Conservation (phyloP, 2,329 filamentous ascomycete genomes). For the Aspergillus brasiliensis region DNA sequence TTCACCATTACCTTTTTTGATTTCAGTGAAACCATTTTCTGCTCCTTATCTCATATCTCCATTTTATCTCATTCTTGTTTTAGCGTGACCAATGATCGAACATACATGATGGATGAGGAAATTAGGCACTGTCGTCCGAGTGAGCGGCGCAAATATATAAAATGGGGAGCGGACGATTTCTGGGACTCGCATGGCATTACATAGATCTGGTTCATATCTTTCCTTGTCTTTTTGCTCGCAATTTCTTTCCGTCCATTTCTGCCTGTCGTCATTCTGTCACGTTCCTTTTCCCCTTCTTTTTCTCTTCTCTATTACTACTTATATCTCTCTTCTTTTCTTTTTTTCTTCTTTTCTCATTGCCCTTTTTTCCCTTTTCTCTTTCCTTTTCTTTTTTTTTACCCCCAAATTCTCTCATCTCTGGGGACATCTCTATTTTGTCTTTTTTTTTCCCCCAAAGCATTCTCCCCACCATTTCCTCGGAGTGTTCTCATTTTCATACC, state of each 20-base stretch:
- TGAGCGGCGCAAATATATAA: slow-evolving; percentile 42
- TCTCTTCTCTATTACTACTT: slow-evolving; percentile 20
- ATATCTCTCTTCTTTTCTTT: slow-evolving; percentile 20
- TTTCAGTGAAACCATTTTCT: slow-evolving; percentile 16
- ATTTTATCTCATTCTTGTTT: slow-evolving; percentile 38
- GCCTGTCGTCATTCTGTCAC: slow-evolving; percentile 14
- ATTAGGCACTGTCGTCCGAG: slow-evolving; percentile 37
- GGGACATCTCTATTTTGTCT: slow-evolving; percentile 14
- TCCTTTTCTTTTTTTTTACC: slow-evolving; percentile 25
- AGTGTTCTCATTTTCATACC: slow-evolving; percentile 19
- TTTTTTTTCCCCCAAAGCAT: slow-evolving; percentile 16
- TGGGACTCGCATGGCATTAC: slow-evolving; percentile 44
- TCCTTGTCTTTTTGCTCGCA: slow-evolving; percentile 23
- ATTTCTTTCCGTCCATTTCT: slow-evolving; percentile 16
- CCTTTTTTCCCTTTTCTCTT: slow-evolving; percentile 23
- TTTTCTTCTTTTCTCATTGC: slow-evolving; percentile 18
- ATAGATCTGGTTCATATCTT: slow-evolving; percentile 42
- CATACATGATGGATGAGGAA: slow-evolving; percentile 44
- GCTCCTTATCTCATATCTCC: slow-evolving; percentile 23
- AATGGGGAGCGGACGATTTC: slow-evolving; percentile 41
- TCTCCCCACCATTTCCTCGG: slow-evolving; percentile 6
- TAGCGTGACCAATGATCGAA: slow-evolving; percentile 46
- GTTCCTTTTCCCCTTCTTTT: slow-evolving; percentile 18
- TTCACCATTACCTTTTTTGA: slow-evolving; percentile 16
- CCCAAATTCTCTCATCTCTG: slow-evolving; percentile 15